Base-by-base conservation (phyloP, 2,329 filamentous ascomycete genomes). In the Immersiporthe knoxdaviesiana region DNA sequence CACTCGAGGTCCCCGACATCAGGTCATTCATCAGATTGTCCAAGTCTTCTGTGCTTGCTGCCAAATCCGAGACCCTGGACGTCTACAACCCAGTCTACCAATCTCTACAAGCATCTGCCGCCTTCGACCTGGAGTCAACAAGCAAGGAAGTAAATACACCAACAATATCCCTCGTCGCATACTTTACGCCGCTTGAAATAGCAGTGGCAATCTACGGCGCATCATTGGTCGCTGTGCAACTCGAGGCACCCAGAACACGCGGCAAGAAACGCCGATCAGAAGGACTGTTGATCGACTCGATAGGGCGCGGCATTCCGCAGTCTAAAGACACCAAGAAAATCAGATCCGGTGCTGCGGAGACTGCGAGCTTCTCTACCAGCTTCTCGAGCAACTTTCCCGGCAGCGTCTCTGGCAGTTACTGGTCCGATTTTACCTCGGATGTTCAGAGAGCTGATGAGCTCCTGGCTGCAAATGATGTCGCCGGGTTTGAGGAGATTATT, bases 81-180 rank as follows among this genome's bases (percentile, higher is more conserved):
- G 82, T 92, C 18, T 91, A 91, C 76, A 93, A 93, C 77, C 87
- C 90, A 44, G 87, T 90, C 70, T 94, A 89, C 76, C 86, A 82
- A 39, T 88, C 87, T 10, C 76, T 88, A n/a, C 87, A 89, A 73
- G 84, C 84, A 41, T 84, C 82, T 16, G 76, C 82, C 6, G 71
- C 79, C 2, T 72, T 85, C 63, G 81, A 86, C 63, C 73, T 84
- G n/a, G 81, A 81, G 30, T 18, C 59, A 1, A 27, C 59, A 2
- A 37, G 11, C 0, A 79, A 79, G n/a, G n/a, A 75, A 81, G 60
- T 63, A 68, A 39, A 41, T 21, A n/a, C 47, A 18, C 41, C 75
- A 32, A 10, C 73, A 1, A 85, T 82, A 71, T 79, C 83, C 6
- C 79, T 90, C n/a, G 79, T 87, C 35, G 81, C 85, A 24, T 90